Conservation (phyloP, 148 eudicot species). For the Vaccinium vitisidaea region DNA sequence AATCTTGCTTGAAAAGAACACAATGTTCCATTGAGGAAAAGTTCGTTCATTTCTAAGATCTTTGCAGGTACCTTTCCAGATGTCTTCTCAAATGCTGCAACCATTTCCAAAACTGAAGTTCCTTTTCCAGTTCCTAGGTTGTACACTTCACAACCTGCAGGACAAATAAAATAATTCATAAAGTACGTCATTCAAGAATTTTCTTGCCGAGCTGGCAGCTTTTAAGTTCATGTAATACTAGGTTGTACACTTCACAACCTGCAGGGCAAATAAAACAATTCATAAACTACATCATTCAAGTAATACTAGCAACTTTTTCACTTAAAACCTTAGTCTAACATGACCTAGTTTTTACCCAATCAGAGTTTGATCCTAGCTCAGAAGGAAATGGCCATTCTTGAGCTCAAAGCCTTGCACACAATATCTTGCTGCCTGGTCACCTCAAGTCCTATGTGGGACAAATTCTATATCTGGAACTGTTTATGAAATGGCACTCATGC, state of each 20-base stretch:
- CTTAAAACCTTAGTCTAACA: neutral
- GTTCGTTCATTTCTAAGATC: neutral
- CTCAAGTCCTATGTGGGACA: neutral
- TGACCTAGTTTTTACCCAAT: neutral
- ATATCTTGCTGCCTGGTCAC: neutral
- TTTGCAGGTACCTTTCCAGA: constrained; percentile 77
- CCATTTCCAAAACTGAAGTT: constrained; percentile 94
- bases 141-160: constrained; percentile 89
- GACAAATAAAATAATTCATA: neutral
- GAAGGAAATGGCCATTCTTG: neutral
- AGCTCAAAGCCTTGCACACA: neutral
- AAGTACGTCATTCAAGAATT: neutral
- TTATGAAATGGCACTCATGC: neutral
- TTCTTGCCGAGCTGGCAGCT: neutral
- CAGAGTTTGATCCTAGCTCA: too few species aligned
- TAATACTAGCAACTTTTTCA: neutral
- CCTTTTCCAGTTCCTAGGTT: constrained; percentile 98
- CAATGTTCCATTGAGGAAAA: neutral
- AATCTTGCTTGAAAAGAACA: neutral
- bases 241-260: too few species aligned
- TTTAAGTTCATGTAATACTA: neutral
- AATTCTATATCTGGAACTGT: neutral
- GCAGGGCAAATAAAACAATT: neutral
- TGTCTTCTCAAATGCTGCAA: constrained; percentile 91
- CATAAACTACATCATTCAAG: neutral